Base-by-base conservation (phyloP, 305 asterid species). In the Coffea humblotiana region DNA sequence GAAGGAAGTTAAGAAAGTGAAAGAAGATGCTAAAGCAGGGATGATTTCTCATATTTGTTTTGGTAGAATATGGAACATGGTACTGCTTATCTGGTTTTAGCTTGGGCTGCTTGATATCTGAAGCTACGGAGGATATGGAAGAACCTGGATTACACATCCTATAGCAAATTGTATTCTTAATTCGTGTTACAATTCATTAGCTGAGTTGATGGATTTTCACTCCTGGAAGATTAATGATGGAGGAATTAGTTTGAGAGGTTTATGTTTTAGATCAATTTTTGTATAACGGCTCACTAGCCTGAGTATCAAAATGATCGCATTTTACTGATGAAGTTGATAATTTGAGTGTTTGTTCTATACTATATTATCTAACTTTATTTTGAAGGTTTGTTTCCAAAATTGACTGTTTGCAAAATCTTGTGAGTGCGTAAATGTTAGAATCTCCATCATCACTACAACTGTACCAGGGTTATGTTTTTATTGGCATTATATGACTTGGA, bases 401-500 rank as follows among this genome's bases (percentile, higher is more conserved):
- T 18, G 37, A 63, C 66, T 75, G 56, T 54, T 27, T 48, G 0
- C 52, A 13, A 2, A 40, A 69, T 13, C 14, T 40, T 37, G 48
- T 56, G 11, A 60, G 9, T 56, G 32, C 70, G 18, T 58, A 15
- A 43, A 13, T 48, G 6, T 16, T 47, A 71, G 54, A 32, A 32
- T 15, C 48, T 67, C 32, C 35, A 32, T 8, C 19, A 18, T 21
- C 56, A 23, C 74, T 43, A 11, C 43, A 21, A 37, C 35, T 60
- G 23, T n/a, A 21, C 58, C 8, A 40, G n/a, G 3, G 43, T 45
- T 25, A 12, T 45, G 77, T 81, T 81, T 67, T 27, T 71, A 77
- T 63, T 49, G 66, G 29, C 61, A 61, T 79, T 63, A 71, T 68
- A 51, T 88, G 81, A 71, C 79, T 74, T 47, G 43, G 74, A 78